These are phyloP conservation scores for Geranomyces variabilis DNA, from an alignment of 192 early-diverging fungal species.

Conservation along the genomic window DNA sequence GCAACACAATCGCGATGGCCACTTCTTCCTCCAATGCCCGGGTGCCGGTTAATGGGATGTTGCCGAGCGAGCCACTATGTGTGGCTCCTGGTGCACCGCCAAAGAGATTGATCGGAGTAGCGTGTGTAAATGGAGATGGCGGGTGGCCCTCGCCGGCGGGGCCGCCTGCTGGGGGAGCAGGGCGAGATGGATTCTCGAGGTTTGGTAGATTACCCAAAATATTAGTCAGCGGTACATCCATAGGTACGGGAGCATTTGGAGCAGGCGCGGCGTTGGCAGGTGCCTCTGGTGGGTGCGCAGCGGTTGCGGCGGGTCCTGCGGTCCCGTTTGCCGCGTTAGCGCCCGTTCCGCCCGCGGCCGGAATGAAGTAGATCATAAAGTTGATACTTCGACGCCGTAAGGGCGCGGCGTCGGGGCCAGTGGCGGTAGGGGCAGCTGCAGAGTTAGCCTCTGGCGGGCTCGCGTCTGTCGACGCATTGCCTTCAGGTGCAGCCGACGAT, in stretches of 20 bases:
- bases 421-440: background rate
- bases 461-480: constrained; percentile 4
- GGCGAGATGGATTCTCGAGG: background rate
- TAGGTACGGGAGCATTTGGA: background rate
- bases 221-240: background rate
- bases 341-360: background rate
- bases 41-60: background rate
- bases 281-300: background rate
- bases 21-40: constrained; percentile 23
- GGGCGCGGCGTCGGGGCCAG: background rate
- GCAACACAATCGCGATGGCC: constrained; percentile 29
- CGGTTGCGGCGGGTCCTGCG: background rate
- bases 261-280: background rate
- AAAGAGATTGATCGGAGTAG: constrained; percentile 1
- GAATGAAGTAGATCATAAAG: constrained; percentile 36
- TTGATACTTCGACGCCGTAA: constrained; percentile 11
- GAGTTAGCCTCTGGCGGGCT: background rate
- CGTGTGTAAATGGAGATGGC: background rate
- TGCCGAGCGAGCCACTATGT: background rate
- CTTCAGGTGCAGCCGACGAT: background rate
- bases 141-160: background rate
- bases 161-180: background rate
- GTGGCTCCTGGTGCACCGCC: background rate
- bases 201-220: background rate
- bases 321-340: background rate